Percentiles rank a stretch among this genome's conserved stretches.
Evolutionary conservation across 176 grass and related monocot species (phyloP).

Genomic region (Otatea glauca): DNA sequence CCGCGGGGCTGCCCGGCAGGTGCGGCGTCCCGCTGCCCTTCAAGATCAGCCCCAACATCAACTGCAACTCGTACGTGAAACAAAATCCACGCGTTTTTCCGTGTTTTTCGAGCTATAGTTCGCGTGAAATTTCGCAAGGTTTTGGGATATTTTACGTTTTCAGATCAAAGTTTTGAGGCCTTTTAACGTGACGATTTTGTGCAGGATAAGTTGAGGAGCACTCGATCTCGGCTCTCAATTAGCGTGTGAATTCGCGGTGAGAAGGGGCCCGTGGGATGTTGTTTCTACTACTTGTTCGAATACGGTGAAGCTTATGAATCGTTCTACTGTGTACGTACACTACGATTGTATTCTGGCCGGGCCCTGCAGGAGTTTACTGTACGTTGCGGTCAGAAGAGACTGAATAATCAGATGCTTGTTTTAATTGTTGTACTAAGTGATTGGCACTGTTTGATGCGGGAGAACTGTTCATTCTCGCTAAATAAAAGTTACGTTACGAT

Average conservation of each 20-base stretch:
- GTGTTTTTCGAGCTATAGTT: background rate
- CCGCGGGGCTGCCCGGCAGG: conserved; percentile 48
- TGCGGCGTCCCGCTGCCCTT: conserved; percentile 54
- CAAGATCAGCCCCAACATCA: conserved; percentile 53
- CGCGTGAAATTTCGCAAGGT: background rate
- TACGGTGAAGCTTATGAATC: background rate
- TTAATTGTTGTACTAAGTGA: background rate
- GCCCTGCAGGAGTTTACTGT: background rate
- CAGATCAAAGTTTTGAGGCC: background rate
- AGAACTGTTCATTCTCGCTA: background rate
- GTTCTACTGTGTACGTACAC: background rate
- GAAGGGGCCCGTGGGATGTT: background rate
- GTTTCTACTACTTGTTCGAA: background rate
- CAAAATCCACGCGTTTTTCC: background rate
- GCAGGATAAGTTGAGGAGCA: conserved; percentile 28
- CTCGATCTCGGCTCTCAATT: background rate
- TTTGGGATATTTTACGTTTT: background rate
- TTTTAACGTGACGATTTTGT: background rate
- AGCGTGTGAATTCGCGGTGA: background rate
- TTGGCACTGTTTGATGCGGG: background rate
- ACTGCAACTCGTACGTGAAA: conserved; percentile 52
- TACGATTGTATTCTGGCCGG: background rate
- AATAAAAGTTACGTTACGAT: background rate
- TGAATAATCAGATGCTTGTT: background rate
- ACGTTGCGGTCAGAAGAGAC: background rate